Conservation (phyloP, 208 protist genomes). For the Leishmania tropica region DNA sequence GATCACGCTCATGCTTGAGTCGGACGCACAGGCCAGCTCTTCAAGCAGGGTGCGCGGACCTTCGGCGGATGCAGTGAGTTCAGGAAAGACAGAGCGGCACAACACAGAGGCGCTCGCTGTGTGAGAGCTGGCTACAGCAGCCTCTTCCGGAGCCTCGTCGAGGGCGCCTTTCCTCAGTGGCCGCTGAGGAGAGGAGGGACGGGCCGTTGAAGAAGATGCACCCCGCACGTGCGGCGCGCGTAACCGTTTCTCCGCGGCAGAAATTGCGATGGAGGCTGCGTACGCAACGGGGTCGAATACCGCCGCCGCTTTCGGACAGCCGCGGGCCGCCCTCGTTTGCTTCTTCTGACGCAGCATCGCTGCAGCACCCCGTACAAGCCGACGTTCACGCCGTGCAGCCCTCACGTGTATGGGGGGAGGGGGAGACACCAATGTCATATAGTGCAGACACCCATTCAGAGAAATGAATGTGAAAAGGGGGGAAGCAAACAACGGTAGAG, state of each 20-base stretch:
- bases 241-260: constrained; percentile 26
- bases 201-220: constrained; percentile 20
- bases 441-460: neutral
- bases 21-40: constrained; percentile 23
- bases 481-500: neutral
- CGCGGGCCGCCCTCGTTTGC: neutral
- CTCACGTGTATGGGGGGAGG: neutral
- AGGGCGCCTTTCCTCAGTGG: neutral
- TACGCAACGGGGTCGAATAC: constrained; percentile 37
- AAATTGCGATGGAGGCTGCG: constrained; percentile 32
- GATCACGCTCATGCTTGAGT: constrained; percentile 14
- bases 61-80: neutral
- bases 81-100: neutral
- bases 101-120: no score
- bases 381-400: neutral
- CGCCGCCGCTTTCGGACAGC: neutral
- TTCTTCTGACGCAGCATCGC: constrained; percentile 4
- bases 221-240: constrained; percentile 18
- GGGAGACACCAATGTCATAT: neutral
- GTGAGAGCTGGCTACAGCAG: neutral
- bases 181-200: constrained; percentile 7
- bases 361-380: neutral
- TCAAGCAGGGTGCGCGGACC: constrained; percentile 15
- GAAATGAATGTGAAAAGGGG: constrained; percentile 1
- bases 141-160: neutral